phyloP scores from a whole-genome alignment of 805 yeast genomes.

The Candida parachauliodes region DNA sequence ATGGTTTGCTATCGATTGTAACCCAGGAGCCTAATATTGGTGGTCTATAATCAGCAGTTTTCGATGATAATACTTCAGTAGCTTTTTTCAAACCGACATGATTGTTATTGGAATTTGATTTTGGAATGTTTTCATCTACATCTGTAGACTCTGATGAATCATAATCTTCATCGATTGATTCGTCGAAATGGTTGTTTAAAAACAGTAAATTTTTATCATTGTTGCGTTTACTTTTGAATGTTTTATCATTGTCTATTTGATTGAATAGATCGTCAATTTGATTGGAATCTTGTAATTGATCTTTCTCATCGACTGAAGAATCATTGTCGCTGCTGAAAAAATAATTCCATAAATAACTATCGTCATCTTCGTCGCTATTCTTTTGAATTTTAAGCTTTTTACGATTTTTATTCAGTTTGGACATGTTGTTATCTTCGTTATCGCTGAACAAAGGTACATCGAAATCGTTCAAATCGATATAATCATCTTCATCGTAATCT shows the following conservation, averaged over 20 bases:
- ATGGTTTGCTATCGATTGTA: constrained; percentile 73
- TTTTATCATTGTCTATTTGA: constrained; percentile 19
- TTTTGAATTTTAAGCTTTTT: constrained; percentile 11
- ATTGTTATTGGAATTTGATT: constrained; percentile 46
- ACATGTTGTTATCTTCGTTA: constrained; percentile 19
- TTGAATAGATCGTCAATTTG: constrained; percentile 20
- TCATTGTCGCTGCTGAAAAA: constrained; percentile 51
- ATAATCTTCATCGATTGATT: constrained; percentile 18
- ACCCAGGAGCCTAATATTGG: constrained; percentile 94
- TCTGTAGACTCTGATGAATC: constrained; percentile 90
- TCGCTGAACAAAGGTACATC: constrained; percentile 20
- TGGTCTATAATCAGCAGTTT: constrained; percentile 80
- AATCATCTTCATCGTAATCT: constrained; percentile 42
- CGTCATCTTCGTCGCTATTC: constrained; percentile 52
- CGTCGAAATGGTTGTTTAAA: constrained; percentile 1
- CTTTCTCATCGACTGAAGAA: constrained; percentile 23
- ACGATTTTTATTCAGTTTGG: constrained; percentile 6
- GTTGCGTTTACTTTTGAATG: constrained; percentile 7
- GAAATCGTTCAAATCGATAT: constrained; percentile 36
- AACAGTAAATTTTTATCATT: not conserved
- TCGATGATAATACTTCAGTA: constrained; percentile 89
- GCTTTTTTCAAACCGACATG: constrained; percentile 56
- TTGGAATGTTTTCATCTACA: constrained; percentile 82
- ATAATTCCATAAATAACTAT: constrained; percentile 71
- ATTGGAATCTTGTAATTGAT: constrained; percentile 2